Conservation (phyloP, 2,329 filamentous ascomycete genomes). For the Aspergillus phoenicis region DNA sequence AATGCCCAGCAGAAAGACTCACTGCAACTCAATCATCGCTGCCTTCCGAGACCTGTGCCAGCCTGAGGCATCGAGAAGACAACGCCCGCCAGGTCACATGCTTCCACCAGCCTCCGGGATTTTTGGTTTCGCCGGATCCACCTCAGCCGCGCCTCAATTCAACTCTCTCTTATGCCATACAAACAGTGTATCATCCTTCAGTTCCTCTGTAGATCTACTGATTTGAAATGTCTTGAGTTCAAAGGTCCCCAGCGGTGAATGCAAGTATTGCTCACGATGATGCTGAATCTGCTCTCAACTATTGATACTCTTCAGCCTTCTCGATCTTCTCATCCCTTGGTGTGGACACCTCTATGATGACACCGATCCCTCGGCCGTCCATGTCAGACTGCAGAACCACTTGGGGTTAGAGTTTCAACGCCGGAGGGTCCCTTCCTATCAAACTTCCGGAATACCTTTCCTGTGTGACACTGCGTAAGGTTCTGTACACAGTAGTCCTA, state of each 20-base stretch:
- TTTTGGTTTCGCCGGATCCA: constrained; percentile 2
- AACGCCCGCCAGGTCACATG: constrained; percentile 12
- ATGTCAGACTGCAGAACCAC: background rate
- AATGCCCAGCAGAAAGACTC: too few relatives aligned
- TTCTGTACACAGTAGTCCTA: constrained; percentile 2
- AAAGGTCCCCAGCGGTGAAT: background rate
- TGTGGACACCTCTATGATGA: background rate
- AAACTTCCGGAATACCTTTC: background rate
- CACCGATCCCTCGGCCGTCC: background rate
- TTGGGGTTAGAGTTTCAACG: constrained; percentile 1
- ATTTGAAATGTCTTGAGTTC: too few relatives aligned
- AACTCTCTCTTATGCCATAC: background rate
- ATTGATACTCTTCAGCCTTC: background rate
- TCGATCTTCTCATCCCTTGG: background rate
- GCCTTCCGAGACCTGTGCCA: background rate
- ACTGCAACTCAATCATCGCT: background rate
- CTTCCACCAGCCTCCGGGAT: constrained; percentile 18
- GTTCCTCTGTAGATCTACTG: background rate
- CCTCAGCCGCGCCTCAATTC: background rate
- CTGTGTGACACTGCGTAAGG: background rate
- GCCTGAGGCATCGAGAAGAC: constrained; percentile 16
- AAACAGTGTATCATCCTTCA: too few relatives aligned
- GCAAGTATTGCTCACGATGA: too few relatives aligned
- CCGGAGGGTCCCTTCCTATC: constrained; percentile 3
- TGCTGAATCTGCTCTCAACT: background rate